phyloP scores from a whole-genome alignment of 495 filamentous ascomycete species.

The Venustampulla echinocandica region DNA sequence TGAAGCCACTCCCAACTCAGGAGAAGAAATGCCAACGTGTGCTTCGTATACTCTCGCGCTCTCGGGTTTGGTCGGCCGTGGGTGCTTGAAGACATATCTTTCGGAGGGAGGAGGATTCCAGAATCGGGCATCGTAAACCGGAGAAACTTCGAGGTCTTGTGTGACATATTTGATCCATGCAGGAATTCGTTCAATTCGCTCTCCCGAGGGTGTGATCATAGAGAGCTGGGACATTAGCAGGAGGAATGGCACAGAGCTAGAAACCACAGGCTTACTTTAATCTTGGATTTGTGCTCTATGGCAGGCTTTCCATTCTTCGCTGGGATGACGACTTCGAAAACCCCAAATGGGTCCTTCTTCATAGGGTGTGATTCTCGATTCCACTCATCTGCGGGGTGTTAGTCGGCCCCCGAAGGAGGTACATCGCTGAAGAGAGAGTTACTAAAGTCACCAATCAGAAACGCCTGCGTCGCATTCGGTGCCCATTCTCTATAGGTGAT shows the following conservation, averaged over 20 bases:
- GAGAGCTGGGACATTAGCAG: conserved; percentile 54
- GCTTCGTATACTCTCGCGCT: conserved; percentile 93
- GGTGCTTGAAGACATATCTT: conserved; percentile 73
- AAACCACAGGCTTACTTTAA: conserved; percentile 57
- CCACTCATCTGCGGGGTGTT: conserved; percentile 64
- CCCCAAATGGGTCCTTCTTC: conserved; percentile 76
- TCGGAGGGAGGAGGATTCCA: conserved; percentile 82
- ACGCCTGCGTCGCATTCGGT: conserved; percentile 73
- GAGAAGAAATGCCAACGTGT: conserved; percentile 93
- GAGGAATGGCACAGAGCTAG: conserved; percentile 1
- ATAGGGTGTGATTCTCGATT: conserved; percentile 72
- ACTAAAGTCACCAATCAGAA: conserved; percentile 97
- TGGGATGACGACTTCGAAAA: conserved; percentile 76
- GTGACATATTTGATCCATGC: conserved; percentile 97
- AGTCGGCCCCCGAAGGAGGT: conserved; percentile 11
- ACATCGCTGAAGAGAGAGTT: conserved; percentile 15
- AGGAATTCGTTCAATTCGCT: conserved; percentile 79
- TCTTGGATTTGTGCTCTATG: conserved; percentile 86
- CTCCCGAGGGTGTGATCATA: conserved; percentile 67
- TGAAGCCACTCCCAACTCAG: conserved; percentile 76
- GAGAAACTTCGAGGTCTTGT: conserved; percentile 81
- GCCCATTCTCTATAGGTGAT: conserved; percentile 96
- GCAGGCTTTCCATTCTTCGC: conserved; percentile 64
- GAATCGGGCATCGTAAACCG: conserved; percentile 88
- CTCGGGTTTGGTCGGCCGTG: conserved; percentile 71